Evolutionary conservation across 768 basidiomycete genomes (phyloP).

Genomic region (Suillus spraguei): DNA sequence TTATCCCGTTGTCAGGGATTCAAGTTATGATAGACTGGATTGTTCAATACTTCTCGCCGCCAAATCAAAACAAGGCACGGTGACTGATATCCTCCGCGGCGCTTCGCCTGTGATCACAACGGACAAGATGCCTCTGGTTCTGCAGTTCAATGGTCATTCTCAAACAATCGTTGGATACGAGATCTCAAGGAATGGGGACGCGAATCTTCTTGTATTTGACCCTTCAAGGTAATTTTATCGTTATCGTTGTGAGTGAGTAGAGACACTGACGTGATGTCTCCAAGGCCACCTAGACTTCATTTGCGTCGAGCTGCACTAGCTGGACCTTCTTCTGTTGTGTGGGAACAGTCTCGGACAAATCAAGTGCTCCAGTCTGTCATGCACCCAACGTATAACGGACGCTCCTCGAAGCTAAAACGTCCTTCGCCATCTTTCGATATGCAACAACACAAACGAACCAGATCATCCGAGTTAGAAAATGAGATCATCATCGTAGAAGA

Average conservation of each 20-base stretch:
- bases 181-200: constrained; percentile 52
- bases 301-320: constrained; percentile 27
- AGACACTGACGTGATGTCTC: not conserved
- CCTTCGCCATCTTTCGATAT: constrained; percentile 25
- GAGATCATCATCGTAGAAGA: constrained; percentile 28
- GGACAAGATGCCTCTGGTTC: constrained; percentile 75
- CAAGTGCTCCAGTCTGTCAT: constrained; percentile 8
- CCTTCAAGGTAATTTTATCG: constrained; percentile 60
- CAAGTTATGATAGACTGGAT: constrained; percentile 70
- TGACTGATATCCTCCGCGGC: constrained; percentile 55
- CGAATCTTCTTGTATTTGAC: constrained; percentile 77
- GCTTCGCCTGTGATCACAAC: constrained; percentile 58
- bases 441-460: constrained; percentile 32
- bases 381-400: constrained; percentile 14
- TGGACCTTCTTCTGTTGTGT: constrained; percentile 7
- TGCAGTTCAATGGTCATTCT: constrained; percentile 89
- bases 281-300: not conserved
- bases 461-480: constrained; percentile 26
- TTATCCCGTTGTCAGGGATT: constrained; percentile 37
- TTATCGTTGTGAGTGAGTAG: not conserved
- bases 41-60: constrained; percentile 64
- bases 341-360: constrained; percentile 19
- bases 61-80: constrained; percentile 33
- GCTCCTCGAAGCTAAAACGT: constrained; percentile 21
- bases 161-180: constrained; percentile 86